phyloP scores from a whole-genome alignment of 2,329 filamentous ascomycete species.

The Pseudogymnoascus sp. region DNA sequence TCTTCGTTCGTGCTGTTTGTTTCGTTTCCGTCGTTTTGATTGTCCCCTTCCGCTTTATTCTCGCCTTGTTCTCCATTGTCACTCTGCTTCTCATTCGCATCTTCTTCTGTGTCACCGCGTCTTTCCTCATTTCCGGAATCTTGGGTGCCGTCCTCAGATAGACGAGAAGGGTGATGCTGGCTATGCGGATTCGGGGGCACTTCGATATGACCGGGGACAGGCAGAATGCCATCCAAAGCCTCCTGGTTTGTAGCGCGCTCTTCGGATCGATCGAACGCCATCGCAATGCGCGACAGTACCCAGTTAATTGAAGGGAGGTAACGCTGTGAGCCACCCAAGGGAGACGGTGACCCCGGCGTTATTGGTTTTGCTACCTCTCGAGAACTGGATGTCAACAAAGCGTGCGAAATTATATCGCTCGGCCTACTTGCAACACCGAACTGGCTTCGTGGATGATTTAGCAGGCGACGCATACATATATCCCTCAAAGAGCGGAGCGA shows the following conservation, averaged over 20 bases:
- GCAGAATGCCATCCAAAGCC: not conserved
- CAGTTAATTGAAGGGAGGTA: not conserved
- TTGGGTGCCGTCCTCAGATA: not conserved
- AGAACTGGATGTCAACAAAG: not conserved
- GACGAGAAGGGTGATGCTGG: not conserved
- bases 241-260: not conserved
- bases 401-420: not conserved
- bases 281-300: not conserved
- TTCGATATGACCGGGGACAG: not conserved
- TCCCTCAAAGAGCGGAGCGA: not conserved
- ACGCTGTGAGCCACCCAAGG: not conserved
- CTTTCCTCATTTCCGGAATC: not conserved
- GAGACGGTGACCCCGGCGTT: not conserved
- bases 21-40: not conserved
- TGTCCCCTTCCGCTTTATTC: not conserved
- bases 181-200: not conserved
- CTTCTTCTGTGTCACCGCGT: not conserved
- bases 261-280: not conserved
- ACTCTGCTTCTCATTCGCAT: not conserved
- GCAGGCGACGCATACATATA: not conserved
- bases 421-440: not conserved
- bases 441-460: not conserved
- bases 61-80: not conserved
- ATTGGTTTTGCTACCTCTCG: not conserved
- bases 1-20: not conserved